Evolutionary conservation across 805 yeast species (phyloP).

Genomic region (Henningerozyma blattae): DNA sequence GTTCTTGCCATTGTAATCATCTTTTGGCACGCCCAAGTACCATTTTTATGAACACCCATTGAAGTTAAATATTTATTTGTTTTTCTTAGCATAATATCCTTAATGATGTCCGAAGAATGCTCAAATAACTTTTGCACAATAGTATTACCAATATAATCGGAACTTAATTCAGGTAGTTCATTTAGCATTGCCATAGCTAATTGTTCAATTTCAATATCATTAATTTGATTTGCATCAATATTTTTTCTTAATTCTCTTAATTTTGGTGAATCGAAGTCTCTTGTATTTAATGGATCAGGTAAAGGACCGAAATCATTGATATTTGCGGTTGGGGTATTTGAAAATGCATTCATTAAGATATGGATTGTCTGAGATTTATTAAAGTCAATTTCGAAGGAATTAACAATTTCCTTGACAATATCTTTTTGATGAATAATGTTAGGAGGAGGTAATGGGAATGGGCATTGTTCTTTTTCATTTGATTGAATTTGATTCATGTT

Average conservation of each 20-base stretch:
- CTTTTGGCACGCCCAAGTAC: conserved; percentile 99
- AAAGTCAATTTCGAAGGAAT: conserved; percentile 13
- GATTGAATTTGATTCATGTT: conserved; percentile 3
- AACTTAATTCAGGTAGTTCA: conserved; percentile 81
- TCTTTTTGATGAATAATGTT: conserved; percentile 8
- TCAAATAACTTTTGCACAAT: conserved; percentile 86
- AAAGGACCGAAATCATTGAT: conserved; percentile 53
- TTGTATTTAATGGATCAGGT: conserved; percentile 54
- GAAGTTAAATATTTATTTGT: conserved; percentile 75
- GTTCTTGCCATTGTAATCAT: conserved; percentile 66
- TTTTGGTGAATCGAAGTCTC: conserved; percentile 80
- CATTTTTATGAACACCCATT: conserved; percentile 92
- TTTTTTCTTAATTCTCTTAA: conserved; percentile 75
- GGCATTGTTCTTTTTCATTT: conserved; percentile 24
- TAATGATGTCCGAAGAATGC: conserved; percentile 53
- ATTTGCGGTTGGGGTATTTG: conserved; percentile 35
- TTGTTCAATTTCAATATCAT: conserved; percentile 63
- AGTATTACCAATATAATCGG: conserved; percentile 92
- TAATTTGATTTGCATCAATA: conserved; percentile 41
- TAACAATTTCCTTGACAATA: conserved; percentile 11
- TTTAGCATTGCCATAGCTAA: conserved; percentile 72
- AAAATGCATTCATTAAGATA: conserved; percentile 32
- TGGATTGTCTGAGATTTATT: conserved; percentile 27
- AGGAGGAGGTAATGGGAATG: conserved; percentile 26
- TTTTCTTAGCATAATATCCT: conserved; percentile 68